phyloP scores from a whole-genome alignment of 306 rosid genomes.

The Luffa acutangula region DNA sequence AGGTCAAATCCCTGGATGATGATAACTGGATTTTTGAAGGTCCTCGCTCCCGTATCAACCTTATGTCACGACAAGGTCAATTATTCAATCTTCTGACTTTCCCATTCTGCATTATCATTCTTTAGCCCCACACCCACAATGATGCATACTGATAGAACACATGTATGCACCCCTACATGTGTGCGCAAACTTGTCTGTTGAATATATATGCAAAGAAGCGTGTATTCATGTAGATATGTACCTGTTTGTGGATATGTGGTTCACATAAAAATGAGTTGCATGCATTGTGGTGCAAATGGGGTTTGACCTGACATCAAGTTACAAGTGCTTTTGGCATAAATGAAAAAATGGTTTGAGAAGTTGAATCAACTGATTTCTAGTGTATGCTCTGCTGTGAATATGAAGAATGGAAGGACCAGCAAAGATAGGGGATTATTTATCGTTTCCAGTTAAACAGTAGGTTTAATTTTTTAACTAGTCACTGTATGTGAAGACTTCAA shows the following conservation, averaged over 20 bases:
- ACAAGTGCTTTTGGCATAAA: background rate
- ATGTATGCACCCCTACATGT: background rate
- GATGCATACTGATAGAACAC: background rate
- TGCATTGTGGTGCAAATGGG: background rate
- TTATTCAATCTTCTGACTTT: background rate
- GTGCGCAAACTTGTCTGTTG: background rate
- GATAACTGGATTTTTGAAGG: slow-evolving; percentile 97
- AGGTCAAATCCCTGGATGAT: slow-evolving; percentile 75
- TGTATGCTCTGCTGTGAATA: background rate
- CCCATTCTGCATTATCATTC: background rate
- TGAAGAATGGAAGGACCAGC: background rate
- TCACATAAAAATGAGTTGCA: background rate
- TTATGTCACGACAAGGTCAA: slow-evolving; percentile 50
- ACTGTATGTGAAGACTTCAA: background rate
- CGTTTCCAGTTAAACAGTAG: background rate
- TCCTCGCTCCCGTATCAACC: slow-evolving; percentile 76
- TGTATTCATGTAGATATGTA: background rate
- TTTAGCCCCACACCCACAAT: no score
- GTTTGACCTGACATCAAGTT: background rate
- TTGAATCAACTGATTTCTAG: background rate
- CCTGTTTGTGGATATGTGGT: background rate
- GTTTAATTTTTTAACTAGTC: background rate
- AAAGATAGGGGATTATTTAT: background rate
- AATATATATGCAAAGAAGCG: background rate
- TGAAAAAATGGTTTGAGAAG: slow-evolving; percentile 1